Percentiles rank a stretch among this genome's conserved stretches.
phyloP scores from a whole-genome alignment of 805 yeast genomes.

The Tetrapisispora fleetii region DNA sequence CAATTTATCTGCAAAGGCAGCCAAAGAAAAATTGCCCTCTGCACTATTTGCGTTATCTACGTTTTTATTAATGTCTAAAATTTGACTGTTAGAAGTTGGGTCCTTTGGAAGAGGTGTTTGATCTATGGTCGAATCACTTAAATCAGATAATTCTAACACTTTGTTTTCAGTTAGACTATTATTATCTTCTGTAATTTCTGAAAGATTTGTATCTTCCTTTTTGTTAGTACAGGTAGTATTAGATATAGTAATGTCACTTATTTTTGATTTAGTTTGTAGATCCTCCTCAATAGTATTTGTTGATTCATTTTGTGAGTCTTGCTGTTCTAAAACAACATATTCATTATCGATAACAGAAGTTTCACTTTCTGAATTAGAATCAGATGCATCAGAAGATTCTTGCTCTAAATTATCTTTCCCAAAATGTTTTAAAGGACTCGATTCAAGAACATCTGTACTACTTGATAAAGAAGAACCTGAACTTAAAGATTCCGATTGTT shows the following conservation, averaged over 20 bases:
- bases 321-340: background rate
- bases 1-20: conserved; percentile 19
- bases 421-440: background rate
- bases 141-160: background rate
- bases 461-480: background rate
- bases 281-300: background rate
- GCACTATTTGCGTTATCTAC: background rate
- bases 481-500: background rate
- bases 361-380: background rate
- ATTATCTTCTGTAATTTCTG: background rate
- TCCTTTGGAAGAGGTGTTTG: conserved; percentile 8
- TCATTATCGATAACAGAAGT: background rate
- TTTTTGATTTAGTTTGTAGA: background rate
- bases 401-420: background rate
- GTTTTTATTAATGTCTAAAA: background rate
- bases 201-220: too few relatives aligned
- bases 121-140: conserved; percentile 19
- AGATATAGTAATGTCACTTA: background rate
- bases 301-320: background rate
- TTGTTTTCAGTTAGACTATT: background rate
- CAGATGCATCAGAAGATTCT: background rate
- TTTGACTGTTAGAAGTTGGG: background rate
- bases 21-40: conserved; percentile 7
- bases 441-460: background rate
- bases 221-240: background rate